Percentiles rank a stretch among this genome's conserved stretches.
phyloP scores from a whole-genome alignment of 2,329 filamentous ascomycete species.

The Colletotrichum sp. region DNA sequence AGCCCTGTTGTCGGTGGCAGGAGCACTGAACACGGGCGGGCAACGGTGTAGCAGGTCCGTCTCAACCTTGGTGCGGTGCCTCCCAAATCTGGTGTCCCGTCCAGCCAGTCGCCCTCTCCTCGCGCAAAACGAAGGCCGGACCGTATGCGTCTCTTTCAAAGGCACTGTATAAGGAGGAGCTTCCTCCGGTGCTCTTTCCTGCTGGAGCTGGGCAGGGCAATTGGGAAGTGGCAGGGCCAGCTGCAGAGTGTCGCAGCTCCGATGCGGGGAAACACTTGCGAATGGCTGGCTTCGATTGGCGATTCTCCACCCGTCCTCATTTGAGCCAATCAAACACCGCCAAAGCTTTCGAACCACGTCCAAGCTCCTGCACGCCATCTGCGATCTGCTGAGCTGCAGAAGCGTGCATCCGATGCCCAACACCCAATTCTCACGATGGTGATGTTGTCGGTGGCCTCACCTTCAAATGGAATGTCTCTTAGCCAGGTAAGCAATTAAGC shows the following conservation, averaged over 20 bases:
- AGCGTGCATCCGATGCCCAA: not conserved
- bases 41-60: slow-evolving; percentile 7
- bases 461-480: rapidly evolving
- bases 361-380: slow-evolving; percentile 20
- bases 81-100: not conserved
- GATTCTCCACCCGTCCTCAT: not conserved
- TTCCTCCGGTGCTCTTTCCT: not conserved
- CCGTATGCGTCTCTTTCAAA: not conserved
- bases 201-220: not conserved
- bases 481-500: not conserved
- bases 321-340: not conserved
- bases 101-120: not conserved
- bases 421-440: not conserved
- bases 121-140: not conserved
- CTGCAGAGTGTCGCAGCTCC: not conserved
- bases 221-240: not conserved
- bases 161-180: not conserved
- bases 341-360: not conserved
- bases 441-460: not conserved
- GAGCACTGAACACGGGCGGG: not conserved
- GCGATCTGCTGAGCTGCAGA: slow-evolving; percentile 4
- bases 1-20: not conserved
- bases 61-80: not conserved
- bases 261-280: slow-evolving; percentile 14
- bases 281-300: not conserved